Conservation (phyloP, 352 stramenopile species). For the Blastocystis sp. region DNA sequence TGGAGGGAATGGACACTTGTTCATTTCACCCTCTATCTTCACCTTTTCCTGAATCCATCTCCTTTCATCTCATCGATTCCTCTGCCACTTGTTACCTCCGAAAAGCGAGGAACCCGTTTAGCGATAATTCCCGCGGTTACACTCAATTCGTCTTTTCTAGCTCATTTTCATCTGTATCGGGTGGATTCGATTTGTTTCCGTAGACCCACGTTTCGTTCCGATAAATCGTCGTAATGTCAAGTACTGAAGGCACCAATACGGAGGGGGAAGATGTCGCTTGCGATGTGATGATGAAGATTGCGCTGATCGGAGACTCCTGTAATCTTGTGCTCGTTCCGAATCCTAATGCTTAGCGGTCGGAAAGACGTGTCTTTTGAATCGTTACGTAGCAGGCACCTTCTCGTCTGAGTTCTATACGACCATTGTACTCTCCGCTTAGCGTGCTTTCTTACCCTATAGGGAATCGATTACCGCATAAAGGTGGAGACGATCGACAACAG, state of each 20-base stretch:
- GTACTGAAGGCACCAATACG: neutral
- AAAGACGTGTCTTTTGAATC: slow-evolving; percentile 43
- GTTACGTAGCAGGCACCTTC: slow-evolving; percentile 45
- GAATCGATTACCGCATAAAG: slow-evolving; percentile 51
- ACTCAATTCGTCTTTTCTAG: too few species aligned
- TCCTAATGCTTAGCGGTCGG: slow-evolving; percentile 16
- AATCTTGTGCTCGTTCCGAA: neutral
- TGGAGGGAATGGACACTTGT: too few species aligned
- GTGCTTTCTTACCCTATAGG: neutral
- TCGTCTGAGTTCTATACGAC: slow-evolving; percentile 45
- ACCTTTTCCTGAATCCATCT: neutral
- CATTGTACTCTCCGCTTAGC: neutral
- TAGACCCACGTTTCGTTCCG: too few species aligned
- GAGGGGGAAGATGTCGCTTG: slow-evolving; percentile 36
- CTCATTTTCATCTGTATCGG: too few species aligned
- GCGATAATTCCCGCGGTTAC: too few species aligned
- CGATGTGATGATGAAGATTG: slow-evolving; percentile 48
- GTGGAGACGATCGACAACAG: slow-evolving; percentile 47
- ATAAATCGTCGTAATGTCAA: too few species aligned
- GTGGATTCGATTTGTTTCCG: too few species aligned
- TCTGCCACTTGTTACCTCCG: neutral
- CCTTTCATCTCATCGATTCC: neutral
- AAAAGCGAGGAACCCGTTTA: too few species aligned
- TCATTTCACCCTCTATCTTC: too few species aligned
- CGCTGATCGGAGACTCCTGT: slow-evolving; percentile 45